Base-by-base conservation (phyloP, 1,284 basidiomycete species). In the Fomitopsis palustris region DNA sequence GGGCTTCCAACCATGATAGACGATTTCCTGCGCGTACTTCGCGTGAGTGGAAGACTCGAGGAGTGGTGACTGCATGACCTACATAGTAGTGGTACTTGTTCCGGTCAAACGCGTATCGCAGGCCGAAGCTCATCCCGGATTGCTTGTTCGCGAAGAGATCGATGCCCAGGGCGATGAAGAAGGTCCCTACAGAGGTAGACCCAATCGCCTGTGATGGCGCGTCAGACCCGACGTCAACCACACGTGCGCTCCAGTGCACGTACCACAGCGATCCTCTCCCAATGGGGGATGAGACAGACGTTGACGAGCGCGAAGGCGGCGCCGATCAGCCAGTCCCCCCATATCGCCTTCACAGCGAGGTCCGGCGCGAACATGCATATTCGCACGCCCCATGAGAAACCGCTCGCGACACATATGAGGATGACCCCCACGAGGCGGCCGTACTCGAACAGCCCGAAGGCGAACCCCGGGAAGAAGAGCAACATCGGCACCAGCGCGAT, bases 21-120 rank as follows among this genome's bases (percentile, higher is more conserved):
- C 41, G 14, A 69, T 45, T 25, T 64, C 65, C 65, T 68, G 5
- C 19, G 19, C 14, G 10, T 1, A 41, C 23, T 17, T 14, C 19
- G 25, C 33, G 19, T 21, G 35, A 17, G 17, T 7, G 33, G n/a
- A 56, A 2, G 56, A 38, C 17, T 19, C 37, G 41, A 62, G 43
- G 49, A 27, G 38, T 33, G 41, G 53, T 14, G 19, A 49, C 54
- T 55, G 16, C 39, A 16, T 29, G 10, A 76, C 83, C 57, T 64
- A 87, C 86, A 58, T 78, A 73, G 56, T 77, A 69, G 71, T 88
- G 86, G 29, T 78, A 76, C 10, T 74, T 66, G 64, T 88, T 88
- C 53, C 82, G 75, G 66, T 88, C 87, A 61, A 87, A 80, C 14
- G 88, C 75, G 65, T 78, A 82, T 17, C 86, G 79, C 31, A 88